These are phyloP conservation scores for Cystofilobasidium bisporidii DNA, from an alignment of 768 basidiomycete species.

Conservation along the genomic window DNA sequence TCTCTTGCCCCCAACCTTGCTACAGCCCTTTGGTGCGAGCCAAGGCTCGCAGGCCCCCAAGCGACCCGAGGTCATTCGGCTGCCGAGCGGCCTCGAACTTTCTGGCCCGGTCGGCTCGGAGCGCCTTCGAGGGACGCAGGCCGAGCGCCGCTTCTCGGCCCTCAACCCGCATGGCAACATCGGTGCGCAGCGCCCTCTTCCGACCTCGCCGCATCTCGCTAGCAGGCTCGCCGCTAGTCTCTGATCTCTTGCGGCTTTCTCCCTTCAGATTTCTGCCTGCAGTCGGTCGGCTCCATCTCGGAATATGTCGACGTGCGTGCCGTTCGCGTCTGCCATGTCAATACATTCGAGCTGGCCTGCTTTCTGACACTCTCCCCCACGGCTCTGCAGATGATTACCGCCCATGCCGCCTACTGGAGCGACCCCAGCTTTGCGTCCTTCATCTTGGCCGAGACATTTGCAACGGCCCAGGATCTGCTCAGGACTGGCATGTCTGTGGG, in stretches of 20 bases:
- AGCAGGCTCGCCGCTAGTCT: too few species aligned
- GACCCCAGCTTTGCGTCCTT: conserved; percentile 14
- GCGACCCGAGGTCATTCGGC: conserved; percentile 37
- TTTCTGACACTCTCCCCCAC: too few species aligned
- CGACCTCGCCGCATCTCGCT: background rate
- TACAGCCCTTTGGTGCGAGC: conserved; percentile 12
- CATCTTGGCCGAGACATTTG: conserved; percentile 21
- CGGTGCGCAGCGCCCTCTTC: background rate
- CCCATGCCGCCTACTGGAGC: conserved; percentile 20
- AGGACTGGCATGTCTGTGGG: conserved; percentile 20
- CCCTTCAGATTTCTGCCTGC: conserved; percentile 22
- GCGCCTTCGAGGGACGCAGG: conserved; percentile 37
- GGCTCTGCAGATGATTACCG: background rate
- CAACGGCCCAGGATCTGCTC: conserved; percentile 3
- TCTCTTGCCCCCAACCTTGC: conserved; percentile 12
- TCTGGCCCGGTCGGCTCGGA: conserved; percentile 38
- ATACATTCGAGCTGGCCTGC: background rate
- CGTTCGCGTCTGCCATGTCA: background rate
- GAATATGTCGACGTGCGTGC: conserved; percentile 16
- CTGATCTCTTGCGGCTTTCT: background rate
- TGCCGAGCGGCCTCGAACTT: conserved; percentile 41
- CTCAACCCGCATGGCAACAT: conserved; percentile 46
- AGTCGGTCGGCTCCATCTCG: conserved; percentile 14
- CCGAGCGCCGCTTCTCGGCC: conserved; percentile 42
- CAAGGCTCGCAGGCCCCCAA: conserved; percentile 23